Conservation (phyloP, 805 yeast species). For the Kuraishia floccosa region DNA sequence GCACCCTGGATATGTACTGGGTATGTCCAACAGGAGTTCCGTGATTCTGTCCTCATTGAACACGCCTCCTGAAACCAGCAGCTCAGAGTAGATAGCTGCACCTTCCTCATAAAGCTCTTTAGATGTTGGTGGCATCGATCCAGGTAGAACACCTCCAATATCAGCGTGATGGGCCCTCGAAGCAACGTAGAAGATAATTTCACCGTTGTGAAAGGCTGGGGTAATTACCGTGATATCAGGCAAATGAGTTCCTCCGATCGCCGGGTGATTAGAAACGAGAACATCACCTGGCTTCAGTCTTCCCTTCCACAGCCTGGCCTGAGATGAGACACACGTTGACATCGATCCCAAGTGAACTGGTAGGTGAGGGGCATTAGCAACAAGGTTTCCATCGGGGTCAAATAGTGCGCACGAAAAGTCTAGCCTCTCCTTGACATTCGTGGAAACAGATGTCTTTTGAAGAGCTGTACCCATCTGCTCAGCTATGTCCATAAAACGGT, state of each 20-base stretch:
- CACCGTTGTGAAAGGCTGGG: slow-evolving; percentile 36
- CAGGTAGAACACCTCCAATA: slow-evolving; percentile 50
- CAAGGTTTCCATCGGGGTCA: slow-evolving; percentile 28
- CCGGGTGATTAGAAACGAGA: slow-evolving; percentile 29
- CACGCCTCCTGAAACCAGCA: slow-evolving; percentile 33
- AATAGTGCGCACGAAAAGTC: slow-evolving; percentile 39
- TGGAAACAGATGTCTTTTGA: slow-evolving; percentile 29
- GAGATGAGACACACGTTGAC: slow-evolving; percentile 28
- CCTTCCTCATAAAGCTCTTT: slow-evolving; percentile 44
- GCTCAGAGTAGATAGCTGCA: slow-evolving; percentile 39
- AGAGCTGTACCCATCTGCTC: slow-evolving; percentile 35
- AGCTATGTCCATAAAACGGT: slow-evolving; percentile 39
- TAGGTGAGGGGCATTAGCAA: slow-evolving; percentile 35
- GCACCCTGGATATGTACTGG: slow-evolving; percentile 33
- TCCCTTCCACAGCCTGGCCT: slow-evolving; percentile 23
- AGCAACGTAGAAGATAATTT: slow-evolving; percentile 40
- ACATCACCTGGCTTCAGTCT: slow-evolving; percentile 30
- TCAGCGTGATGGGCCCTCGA: slow-evolving; percentile 55
- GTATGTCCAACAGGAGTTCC: slow-evolving; percentile 32
- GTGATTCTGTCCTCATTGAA: slow-evolving; percentile 42
- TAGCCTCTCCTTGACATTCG: slow-evolving; percentile 36
- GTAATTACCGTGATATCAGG: slow-evolving; percentile 47
- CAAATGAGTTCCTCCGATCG: slow-evolving; percentile 33
- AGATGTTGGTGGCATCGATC: slow-evolving; percentile 45
- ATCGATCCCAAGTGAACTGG: slow-evolving; percentile 38